Conservation (phyloP, 345 rosid genomes). For the Reutealis trisperma region DNA sequence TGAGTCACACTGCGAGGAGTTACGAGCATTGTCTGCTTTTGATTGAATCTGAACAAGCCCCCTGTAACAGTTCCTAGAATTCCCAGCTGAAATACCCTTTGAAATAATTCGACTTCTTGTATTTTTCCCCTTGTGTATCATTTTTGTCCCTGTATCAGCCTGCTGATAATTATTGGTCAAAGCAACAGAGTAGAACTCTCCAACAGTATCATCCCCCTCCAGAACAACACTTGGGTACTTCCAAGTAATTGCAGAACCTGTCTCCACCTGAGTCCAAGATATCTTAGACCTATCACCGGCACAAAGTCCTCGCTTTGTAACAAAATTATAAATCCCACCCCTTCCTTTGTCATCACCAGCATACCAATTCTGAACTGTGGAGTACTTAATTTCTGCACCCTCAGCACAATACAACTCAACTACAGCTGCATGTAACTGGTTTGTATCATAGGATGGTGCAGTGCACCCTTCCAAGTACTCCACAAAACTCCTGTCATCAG, state of each 20-base stretch:
- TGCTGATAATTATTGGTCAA: conserved; percentile 86
- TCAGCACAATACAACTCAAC: conserved; percentile 83
- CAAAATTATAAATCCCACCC: conserved; percentile 92
- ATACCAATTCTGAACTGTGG: conserved; percentile 95
- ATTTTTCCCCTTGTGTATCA: conserved; percentile 95
- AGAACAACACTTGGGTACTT: conserved; percentile 91
- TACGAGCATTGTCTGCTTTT: conserved; percentile 85
- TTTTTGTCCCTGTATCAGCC: conserved; percentile 93
- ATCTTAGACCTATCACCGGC: conserved; percentile 79
- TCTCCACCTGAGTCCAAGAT: conserved; percentile 99
- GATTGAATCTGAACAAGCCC: conserved; percentile 98
- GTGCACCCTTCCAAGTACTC: conserved; percentile 98
- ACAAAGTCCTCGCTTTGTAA: conserved; percentile 91
- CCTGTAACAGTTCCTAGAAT: conserved; percentile 84
- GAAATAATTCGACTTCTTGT: conserved; percentile 87
- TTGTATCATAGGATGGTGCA: conserved; percentile 83
- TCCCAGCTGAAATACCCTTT: conserved; percentile 79
- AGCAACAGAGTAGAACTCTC: conserved; percentile 92
- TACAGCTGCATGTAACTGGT: conserved; percentile 96
- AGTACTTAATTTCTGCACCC: conserved; percentile 87
- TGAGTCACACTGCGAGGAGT: conserved; percentile 90
- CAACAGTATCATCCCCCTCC: conserved; percentile 85
- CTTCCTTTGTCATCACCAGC: conserved; percentile 87
- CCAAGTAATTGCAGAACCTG: conserved; percentile 96
- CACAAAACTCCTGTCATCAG: conserved; percentile 84